Base-by-base conservation (phyloP, 176 grass and related monocot species). In the Melocanna baccifera region DNA sequence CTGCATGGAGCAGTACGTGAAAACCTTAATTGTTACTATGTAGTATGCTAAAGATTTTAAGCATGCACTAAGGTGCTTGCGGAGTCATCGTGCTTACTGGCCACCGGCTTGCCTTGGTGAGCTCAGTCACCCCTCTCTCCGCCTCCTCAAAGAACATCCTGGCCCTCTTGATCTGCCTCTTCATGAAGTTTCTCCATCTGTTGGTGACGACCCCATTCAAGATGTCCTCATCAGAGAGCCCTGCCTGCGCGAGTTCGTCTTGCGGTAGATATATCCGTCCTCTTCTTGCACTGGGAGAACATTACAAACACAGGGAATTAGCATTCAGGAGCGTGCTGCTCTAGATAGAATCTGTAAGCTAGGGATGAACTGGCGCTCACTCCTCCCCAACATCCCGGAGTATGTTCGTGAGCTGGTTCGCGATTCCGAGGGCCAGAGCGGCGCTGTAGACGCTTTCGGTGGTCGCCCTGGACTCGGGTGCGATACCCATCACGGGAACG, bases 361-460 rank as follows among this genome's bases (percentile, higher is more conserved):
- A n/a, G 13, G 13, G 0, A 8, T 36, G 34, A 36, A 5, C 2
- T 36, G 5, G 3, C 14, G 78, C 96, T 87, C 86, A 95, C 96
- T 98, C 96, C 89, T 98, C 96, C 36, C 93, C 96, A 1, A 98
- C 93, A 16, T 98, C 96, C 55, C 96, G 73, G 41, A 95, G 93
- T 87, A 95, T 98, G 50, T 95, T 98, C 0, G 93, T 94, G 52
- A 98, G 96, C 83, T 98, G 96, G 83, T 92, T 98, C 0, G 91
- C 93, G 1, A 98, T 89, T 6, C 96, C 96, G 5, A 98, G 85
- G 51, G 96, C 93, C 73, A 98, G 42, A 46, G 89, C 93, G 6
- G 87, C 89, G 29, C 82, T 90, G 6, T 98, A 98, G 3, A 98
- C 93, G 2, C 89, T 90, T 79, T 98, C 96, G 0, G 87, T 91